Evolutionary conservation across 2,329 filamentous ascomycete species (phyloP).

Genomic region (Pseudocercospora ulei): DNA sequence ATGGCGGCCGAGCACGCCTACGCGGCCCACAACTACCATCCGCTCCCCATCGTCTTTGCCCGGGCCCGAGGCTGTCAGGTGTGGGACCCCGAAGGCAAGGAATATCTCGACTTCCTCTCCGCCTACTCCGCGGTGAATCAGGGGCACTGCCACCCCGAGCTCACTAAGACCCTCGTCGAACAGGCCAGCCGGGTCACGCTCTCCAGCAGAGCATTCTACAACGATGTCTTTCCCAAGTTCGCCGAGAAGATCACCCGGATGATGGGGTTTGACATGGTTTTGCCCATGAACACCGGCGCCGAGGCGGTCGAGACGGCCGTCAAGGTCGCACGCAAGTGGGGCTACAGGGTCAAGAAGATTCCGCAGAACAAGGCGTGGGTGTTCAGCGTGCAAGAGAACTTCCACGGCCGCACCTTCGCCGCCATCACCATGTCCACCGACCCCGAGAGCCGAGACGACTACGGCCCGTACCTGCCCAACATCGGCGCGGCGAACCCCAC

Average conservation of each 20-base stretch:
- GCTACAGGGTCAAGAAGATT: constrained; percentile 90
- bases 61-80: constrained; percentile 75
- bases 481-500: constrained; percentile 68
- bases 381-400: constrained; percentile 81
- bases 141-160: constrained; percentile 92
- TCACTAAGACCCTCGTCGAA: constrained; percentile 79
- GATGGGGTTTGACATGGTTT: constrained; percentile 94
- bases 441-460: constrained; percentile 90
- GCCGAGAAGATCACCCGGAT: constrained; percentile 80
- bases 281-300: constrained; percentile 96
- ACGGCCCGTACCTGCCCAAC: constrained; percentile 87
- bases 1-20: constrained; percentile 72
- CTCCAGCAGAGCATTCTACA: constrained; percentile 92
- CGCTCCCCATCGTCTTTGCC: constrained; percentile 85
- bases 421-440: constrained; percentile 93
- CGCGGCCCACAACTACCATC: constrained; percentile 98
- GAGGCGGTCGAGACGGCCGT: constrained; percentile 93
- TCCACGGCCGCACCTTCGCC: constrained; percentile 93
- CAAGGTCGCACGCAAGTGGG: constrained; percentile 96
- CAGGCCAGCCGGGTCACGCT: constrained; percentile 84
- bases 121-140: constrained; percentile 98
- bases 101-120: constrained; percentile 96
- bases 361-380: constrained; percentile 73
- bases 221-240: constrained; percentile 94
- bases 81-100: constrained; percentile 84